Conservation (phyloP, 2,329 filamentous ascomycete species). For the Pseudogymnoascus sp. region DNA sequence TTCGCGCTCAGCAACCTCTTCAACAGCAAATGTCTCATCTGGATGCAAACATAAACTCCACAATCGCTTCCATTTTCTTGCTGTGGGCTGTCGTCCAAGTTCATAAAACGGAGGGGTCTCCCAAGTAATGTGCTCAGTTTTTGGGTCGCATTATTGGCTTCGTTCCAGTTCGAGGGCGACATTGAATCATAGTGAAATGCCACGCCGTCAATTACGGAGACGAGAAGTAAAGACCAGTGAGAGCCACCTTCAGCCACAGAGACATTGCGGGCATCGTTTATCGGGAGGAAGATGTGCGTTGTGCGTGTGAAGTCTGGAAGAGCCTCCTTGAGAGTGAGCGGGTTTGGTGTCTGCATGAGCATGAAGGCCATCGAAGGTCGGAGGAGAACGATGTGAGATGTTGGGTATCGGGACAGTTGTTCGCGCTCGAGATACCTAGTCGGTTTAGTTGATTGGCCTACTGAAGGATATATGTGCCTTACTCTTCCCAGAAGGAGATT, state of each 20-base stretch:
- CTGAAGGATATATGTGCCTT: conserved; percentile 24
- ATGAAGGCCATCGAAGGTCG: conserved; percentile 90
- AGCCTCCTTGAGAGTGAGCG: conserved; percentile 51
- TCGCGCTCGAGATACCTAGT: conserved; percentile 77
- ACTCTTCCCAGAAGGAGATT: conserved; percentile 98
- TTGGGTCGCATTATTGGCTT: conserved; percentile 60
- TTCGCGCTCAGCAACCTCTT: conserved; percentile 74
- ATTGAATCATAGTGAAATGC: conserved; percentile 97
- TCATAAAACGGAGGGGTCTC: conserved; percentile 63
- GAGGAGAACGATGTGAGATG: conserved; percentile 80
- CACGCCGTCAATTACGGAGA: conserved; percentile 78
- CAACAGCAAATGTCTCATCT: conserved; percentile 89
- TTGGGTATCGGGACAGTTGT: conserved; percentile 68
- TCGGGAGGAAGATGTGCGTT: conserved; percentile 90
- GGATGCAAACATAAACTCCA: conserved; percentile 88
- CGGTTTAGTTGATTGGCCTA: conserved; percentile 15
- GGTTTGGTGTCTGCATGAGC: conserved; percentile 64
- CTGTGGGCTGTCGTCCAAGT: conserved; percentile 77
- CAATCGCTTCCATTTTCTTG: conserved; percentile 92
- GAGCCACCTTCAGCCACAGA: conserved; percentile 77
- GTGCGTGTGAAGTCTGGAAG: conserved; percentile 73
- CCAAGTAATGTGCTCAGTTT: conserved; percentile 64
- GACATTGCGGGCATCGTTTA: conserved; percentile 79
- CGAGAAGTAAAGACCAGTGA: conserved; percentile 90
- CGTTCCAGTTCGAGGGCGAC: conserved; percentile 62